A percentile compares a stretch with the other conserved stretches of the same genome.
phyloP scores from a whole-genome alignment of 257 asterid genomes.

The Solanum megistacrolobum region DNA sequence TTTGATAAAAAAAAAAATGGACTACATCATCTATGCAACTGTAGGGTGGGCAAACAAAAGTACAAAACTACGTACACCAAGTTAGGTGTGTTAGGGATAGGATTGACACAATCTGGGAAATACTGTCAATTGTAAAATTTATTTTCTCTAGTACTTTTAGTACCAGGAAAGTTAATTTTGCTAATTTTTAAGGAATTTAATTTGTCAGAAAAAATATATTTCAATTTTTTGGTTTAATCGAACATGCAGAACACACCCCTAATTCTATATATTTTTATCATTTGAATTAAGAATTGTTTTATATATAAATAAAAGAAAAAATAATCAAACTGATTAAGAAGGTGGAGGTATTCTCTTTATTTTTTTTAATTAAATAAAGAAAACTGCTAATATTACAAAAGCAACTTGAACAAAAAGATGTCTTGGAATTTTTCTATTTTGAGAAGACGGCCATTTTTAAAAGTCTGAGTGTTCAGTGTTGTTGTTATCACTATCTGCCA shows the following conservation, averaged over 20 bases:
- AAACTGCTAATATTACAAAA: neutral
- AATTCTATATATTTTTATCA: neutral
- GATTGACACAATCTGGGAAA: neutral
- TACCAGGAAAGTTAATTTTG: neutral
- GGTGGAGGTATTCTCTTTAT: neutral
- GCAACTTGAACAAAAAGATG: neutral
- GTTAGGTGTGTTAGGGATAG: neutral
- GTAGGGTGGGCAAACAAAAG: too few species aligned
- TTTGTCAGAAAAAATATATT: neutral
- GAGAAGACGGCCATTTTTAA: neutral
- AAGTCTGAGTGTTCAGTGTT: neutral
- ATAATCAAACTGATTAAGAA: neutral
- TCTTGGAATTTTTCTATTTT: neutral
- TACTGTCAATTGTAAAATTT: too few species aligned
- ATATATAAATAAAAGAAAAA: neutral
- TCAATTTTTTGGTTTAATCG: neutral
- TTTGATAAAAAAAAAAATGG: too few species aligned
- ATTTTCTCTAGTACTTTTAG: too few species aligned
- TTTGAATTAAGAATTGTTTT: neutral
- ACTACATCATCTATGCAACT: too few species aligned
- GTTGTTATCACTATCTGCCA: neutral
- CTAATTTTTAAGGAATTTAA: too few species aligned
- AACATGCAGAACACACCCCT: neutral
- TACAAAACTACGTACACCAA: too few species aligned
- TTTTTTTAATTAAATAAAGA: neutral